Conservation (phyloP, 345 rosid species). For the Noccaea caerulescens region DNA sequence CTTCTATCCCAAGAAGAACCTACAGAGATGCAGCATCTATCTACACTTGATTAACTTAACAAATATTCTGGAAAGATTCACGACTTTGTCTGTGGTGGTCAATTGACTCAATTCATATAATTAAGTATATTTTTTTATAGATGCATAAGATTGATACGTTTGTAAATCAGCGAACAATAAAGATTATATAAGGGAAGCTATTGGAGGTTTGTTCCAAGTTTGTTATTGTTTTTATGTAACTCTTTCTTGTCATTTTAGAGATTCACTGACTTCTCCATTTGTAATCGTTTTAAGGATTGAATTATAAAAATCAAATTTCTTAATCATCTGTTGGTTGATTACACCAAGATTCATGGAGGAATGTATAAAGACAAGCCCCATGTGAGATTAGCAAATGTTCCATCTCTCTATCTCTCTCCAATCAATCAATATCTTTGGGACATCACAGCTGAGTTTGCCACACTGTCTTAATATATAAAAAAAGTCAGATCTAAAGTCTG, state of each 20-base stretch:
- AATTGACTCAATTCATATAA: constrained; percentile 19
- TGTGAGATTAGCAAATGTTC: constrained; percentile 44
- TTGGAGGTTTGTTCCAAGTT: constrained; percentile 31
- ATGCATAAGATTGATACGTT: constrained; percentile 37
- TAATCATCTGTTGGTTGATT: constrained; percentile 10
- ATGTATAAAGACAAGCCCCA: constrained; percentile 40
- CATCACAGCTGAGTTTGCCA: constrained; percentile 40
- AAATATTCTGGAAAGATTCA: constrained; percentile 16
- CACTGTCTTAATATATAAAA: constrained; percentile 36
- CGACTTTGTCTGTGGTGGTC: constrained; percentile 27
- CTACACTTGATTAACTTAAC: constrained; percentile 30
- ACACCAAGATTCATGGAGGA: constrained; percentile 33
- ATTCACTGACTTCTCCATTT: constrained; percentile 32
- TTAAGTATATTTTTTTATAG: neutral
- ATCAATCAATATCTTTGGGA: constrained; percentile 39
- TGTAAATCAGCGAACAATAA: constrained; percentile 39
- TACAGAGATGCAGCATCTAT: constrained; percentile 45
- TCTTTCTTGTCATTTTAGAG: constrained; percentile 28
- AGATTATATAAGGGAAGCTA: constrained; percentile 16
- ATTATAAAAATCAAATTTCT: constrained; percentile 4
- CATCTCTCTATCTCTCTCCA: constrained; percentile 34
- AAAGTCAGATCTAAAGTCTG: constrained; percentile 45
- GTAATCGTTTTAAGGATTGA: constrained; percentile 29
- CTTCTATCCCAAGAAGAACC: constrained; percentile 50
- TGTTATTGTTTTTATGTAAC: constrained; percentile 22